phyloP scores from a whole-genome alignment of 306 rosid genomes.

The Trichosanthes cucumerina region DNA sequence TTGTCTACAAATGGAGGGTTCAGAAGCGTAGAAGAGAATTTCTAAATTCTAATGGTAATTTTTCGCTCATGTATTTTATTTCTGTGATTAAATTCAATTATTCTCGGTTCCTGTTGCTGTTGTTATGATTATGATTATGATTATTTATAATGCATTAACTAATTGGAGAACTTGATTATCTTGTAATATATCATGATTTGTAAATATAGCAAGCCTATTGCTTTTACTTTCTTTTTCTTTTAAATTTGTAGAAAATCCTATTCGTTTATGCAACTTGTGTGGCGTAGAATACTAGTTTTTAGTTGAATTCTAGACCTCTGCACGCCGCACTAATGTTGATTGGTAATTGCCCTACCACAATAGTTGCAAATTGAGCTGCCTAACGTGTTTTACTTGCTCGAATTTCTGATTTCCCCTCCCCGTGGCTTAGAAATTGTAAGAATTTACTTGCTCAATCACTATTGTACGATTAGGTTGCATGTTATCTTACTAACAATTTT shows the following conservation, averaged over 20 bases:
- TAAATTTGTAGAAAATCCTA: neutral
- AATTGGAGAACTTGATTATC: neutral
- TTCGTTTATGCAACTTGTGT: neutral
- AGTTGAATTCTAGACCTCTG: neutral
- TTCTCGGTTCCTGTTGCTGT: neutral
- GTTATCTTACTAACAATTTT: neutral
- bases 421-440: neutral
- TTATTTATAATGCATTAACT: neutral
- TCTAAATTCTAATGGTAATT: neutral
- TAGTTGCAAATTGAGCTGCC: neutral
- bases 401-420: neutral
- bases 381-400: neutral
- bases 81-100: neutral
- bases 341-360: neutral
- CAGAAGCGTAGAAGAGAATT: neutral
- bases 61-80: neutral
- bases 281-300: neutral
- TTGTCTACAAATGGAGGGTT: neutral
- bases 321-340: neutral
- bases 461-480: neutral
- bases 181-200: neutral
- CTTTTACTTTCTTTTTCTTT: neutral
- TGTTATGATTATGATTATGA: neutral
- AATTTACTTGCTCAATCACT: neutral
- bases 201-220: neutral